Base-by-base conservation (phyloP, 345 rosid species). In the Pseudoturritis turrita region DNA sequence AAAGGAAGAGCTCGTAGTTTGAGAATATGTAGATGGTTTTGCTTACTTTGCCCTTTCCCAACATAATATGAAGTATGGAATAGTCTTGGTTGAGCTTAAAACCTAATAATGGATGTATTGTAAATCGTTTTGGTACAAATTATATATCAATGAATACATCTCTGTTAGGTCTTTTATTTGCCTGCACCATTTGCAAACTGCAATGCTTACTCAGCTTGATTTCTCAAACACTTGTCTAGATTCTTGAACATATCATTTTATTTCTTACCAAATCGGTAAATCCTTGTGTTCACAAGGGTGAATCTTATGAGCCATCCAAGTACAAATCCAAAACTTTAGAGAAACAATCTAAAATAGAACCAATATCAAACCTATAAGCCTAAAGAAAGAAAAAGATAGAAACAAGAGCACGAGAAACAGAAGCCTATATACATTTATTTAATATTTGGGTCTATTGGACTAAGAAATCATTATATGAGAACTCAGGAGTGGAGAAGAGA, bases 401-500 rank as follows among this genome's bases (percentile, higher is more conserved):
- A 28, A 18, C 51, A 68, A 70, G 39, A 47, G 15, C 29, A 21
- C 3, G 25, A 66, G 13, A 59, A 59, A 47, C 51, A 61, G 40
- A 37, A 19, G 35, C 31, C 75, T 56, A 28, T 56, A 28, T 55
- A 64, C 57, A 55, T 45, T 55, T 13, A 44, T 64, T 53, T n/a
- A n/a, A n/a, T n/a, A n/a, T n/a, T 17, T 61, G 11, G 26, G 60
- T 54, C 31, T 64, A 64, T 46, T 73, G 64, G 40, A 73, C 77
- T 55, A 73, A 55, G 71, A 73, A 73, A 36, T 73, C 71, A 40
- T 56, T 39, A 55, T 66, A 74, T n/a, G 87, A 64, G 35, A 81
- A 75, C 63, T 85, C 87, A 2, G 85, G 85, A 74, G 85, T 78
- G 0, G 83, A 82, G 54, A 91, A 87, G 53, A 95, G 83, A 76